A percentile compares a stretch with the other conserved stretches of the same genome.
Conservation (phyloP, 2,329 filamentous ascomycete genomes). For the Aspergillus pseudoglaucus region DNA sequence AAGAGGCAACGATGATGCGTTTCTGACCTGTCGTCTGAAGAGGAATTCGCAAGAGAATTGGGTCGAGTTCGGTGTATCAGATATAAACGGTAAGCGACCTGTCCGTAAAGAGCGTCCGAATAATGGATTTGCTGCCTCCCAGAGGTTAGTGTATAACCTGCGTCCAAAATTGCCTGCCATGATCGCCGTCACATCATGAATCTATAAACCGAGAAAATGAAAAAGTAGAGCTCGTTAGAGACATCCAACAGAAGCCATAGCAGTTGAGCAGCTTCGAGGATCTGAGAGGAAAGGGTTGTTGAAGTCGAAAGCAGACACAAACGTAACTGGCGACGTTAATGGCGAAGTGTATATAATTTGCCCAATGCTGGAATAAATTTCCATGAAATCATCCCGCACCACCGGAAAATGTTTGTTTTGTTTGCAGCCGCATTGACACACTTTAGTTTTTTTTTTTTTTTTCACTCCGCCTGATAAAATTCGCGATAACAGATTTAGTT, state of each 20-base stretch:
- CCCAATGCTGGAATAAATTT: slow-evolving; percentile 12
- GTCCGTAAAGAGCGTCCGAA: slow-evolving; percentile 21
- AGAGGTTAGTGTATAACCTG: slow-evolving; percentile 41
- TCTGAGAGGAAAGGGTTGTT: neutral
- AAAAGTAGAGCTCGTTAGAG: neutral
- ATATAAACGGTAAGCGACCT: slow-evolving; percentile 16
- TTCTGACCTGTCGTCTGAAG: slow-evolving; percentile 10
- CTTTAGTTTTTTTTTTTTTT: slow-evolving; percentile 17
- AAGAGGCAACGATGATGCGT: slow-evolving; percentile 15
- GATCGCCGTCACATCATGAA: slow-evolving; percentile 39
- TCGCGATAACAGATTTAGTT: slow-evolving; percentile 6
- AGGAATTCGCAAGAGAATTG: slow-evolving; percentile 10
- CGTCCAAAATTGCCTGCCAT: slow-evolving; percentile 44
- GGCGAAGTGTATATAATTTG: neutral
- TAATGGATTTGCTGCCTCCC: slow-evolving; percentile 31
- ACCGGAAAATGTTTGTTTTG: slow-evolving; percentile 22
- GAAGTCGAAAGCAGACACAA: neutral
- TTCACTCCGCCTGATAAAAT: slow-evolving; percentile 13
- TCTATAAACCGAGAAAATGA: slow-evolving; percentile 11
- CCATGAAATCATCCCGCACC: slow-evolving; percentile 26
- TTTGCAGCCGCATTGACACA: slow-evolving; percentile 24
- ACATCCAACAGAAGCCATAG: neutral
- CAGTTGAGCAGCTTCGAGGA: neutral
- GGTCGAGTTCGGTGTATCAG: slow-evolving; percentile 9
- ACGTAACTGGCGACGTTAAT: neutral